Evolutionary conservation across 2,329 filamentous ascomycete species (phyloP), one percentile per base, ranked within the genome.

Genomic region (Paecilomyces formosus): DNA sequence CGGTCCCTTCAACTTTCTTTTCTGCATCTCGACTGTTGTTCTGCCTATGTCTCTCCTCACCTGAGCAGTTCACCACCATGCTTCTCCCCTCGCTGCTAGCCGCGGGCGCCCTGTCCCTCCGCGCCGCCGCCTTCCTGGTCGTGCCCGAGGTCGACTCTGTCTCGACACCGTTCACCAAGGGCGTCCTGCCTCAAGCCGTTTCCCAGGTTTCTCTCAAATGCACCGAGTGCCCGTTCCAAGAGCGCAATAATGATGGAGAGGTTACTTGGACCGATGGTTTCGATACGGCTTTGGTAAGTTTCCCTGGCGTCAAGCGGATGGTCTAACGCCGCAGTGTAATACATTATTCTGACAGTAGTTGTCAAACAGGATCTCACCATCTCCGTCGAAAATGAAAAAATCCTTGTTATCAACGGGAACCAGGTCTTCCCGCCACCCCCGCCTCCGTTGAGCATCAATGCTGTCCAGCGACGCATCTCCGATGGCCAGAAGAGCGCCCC

Each of bases 191-290:
- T 0, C 24, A 69, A 22, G 65, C 67, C 53, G 61, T 68, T 54
- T 62, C 69, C 33, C 60, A 64, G 21, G 58, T 76, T 52, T 67
- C 69, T 26, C 64, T 77, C 21, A 60, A 64, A 53, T 77, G 75
- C 62, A 65, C 66, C 31, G 71, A 75, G 51, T 77, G 75, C 57
- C 75, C 74, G 1, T 73, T 76, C 63, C 70, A 70, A 31, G 65
- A 70, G 59, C 55, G 67, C 13, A 59, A 62, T 33, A 62, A 66
- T 8, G 65, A 71, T 60, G 69, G 70, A 18, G 60, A 62, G 30
- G 64, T 69, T 61, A 67, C 60, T 65, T 71, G 70, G 71, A 65
- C 68, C 58, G 69, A 76, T 58, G 68, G 66, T 59, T 69, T 68
- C 60, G 63, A 71, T 55, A 72, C 73, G 3, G 68, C 66, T 52